Evolutionary conservation across 768 basidiomycete species (phyloP), one percentile per base, ranked within the genome.

Genomic region (Zangia roseola): DNA sequence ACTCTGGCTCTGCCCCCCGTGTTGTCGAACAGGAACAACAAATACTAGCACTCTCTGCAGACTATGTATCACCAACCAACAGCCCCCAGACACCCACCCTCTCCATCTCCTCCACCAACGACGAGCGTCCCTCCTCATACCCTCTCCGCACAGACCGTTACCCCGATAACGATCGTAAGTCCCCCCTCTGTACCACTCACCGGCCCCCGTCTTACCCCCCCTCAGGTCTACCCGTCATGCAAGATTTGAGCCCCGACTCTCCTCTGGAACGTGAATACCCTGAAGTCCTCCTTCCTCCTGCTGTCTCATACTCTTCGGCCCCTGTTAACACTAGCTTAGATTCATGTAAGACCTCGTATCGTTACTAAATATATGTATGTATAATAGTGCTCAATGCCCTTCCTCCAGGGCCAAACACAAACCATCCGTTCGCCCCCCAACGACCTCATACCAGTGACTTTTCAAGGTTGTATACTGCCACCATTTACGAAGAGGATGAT

Each of bases 331-430:
- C 65, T 83, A 81, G 74, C 72, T 71, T 83, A 82, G 80, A 78
- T 69, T 60, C 79, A 78, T 83, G 84, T 86, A 86, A 86, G 84
- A 79, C 69, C 61, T 71, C 79, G 83, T 84, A 84, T 78, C 77
- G 74, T 61, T 82, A 81, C 77, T 82, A 74, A 82, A 76, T 77
- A 71, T 74, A 77, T 81, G 69, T 73, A 78, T 80, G 80, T 83
- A 82, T 76, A 62, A 66, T 69, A 77, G 74, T 79, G 72, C 81
- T 84, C 80, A 84, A 83, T 73, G 71, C 69, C 75, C 74, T 75
- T 69, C 66, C 72, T 76, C 65, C 75, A 80, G 79, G 77, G 78
- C 57, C 51, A 52, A 60, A 55, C 58, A 56, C 51, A 52, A 60
- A 56, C 58, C 54, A 58, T 61, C 39, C 57, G 14, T 14, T 47